Percentiles rank a stretch among this genome's conserved stretches.
Conservation (phyloP, 768 basidiomycete genomes). For the Postia placenta region DNA sequence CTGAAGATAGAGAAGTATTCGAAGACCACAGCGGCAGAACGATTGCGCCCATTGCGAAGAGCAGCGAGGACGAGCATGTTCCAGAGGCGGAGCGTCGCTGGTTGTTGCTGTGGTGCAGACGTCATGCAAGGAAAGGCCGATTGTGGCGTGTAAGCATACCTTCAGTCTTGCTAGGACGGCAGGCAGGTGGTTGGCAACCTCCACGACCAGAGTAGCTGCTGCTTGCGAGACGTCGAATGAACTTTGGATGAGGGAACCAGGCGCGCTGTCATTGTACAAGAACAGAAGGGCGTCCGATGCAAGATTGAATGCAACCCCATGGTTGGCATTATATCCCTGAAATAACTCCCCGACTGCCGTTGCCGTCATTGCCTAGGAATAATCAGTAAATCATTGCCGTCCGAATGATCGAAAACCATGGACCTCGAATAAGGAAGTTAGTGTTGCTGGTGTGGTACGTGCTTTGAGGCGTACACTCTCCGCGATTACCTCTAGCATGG, state of each 20-base stretch:
- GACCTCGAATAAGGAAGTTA: constrained; percentile 37
- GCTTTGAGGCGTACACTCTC: constrained; percentile 17
- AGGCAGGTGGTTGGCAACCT: constrained; percentile 39
- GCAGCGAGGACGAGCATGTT: constrained; percentile 54
- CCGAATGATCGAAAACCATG: no score
- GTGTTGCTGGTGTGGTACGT: constrained; percentile 12
- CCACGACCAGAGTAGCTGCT: constrained; percentile 47
- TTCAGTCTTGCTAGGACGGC: constrained; percentile 32
- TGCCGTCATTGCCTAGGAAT: no score
- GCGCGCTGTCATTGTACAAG: constrained; percentile 43
- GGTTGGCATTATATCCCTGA: no score
- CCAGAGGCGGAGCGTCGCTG: constrained; percentile 46
- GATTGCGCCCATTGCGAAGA: constrained; percentile 31
- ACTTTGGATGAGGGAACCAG: constrained; percentile 35
- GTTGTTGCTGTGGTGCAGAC: neutral
- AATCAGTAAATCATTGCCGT: no score
- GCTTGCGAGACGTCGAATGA: constrained; percentile 48
- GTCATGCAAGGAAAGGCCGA: no score
- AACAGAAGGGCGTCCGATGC: constrained; percentile 48
- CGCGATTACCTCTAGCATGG: constrained; percentile 17
- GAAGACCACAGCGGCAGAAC: constrained; percentile 39
- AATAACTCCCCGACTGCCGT: no score
- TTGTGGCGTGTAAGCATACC: constrained; percentile 19
- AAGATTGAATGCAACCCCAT: no score
- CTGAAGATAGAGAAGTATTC: constrained; percentile 47